Percentiles rank a stretch among this genome's conserved stretches.
Evolutionary conservation across 345 rosid genomes (phyloP).

Genomic region (Adansonia digitata): DNA sequence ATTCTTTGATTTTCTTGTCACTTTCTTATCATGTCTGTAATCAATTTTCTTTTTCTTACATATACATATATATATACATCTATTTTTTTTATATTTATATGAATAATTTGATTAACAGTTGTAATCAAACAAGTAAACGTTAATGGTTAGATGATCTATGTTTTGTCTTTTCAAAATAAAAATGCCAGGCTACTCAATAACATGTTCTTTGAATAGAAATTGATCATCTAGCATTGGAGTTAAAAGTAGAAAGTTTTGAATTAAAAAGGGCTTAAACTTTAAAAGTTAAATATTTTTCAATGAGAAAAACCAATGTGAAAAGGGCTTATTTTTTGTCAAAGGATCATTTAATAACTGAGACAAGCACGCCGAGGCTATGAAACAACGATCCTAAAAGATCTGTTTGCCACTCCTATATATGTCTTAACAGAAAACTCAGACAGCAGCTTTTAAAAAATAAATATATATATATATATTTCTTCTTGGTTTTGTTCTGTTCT

Average conservation of each 20-base stretch:
- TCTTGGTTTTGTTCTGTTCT: not conserved
- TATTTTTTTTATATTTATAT: not conserved
- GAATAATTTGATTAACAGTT: not conserved
- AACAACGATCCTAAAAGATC: constrained; percentile 6
- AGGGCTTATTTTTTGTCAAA: not conserved
- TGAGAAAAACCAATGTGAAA: constrained; percentile 6
- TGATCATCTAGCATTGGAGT: not conserved
- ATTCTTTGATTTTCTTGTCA: not conserved
- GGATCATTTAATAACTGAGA: not conserved
- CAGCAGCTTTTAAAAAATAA: not conserved
- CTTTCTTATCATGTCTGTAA: too few species aligned
- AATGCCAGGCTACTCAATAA: not conserved
- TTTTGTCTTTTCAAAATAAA: not conserved
- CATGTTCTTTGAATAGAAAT: not conserved
- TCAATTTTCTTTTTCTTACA: not conserved
- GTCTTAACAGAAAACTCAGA: not conserved
- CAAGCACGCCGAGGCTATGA: not conserved
- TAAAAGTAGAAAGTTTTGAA: not conserved
- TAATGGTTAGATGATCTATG: not conserved
- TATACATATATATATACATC: not conserved
- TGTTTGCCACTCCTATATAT: constrained; percentile 4
- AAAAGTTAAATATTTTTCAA: not conserved
- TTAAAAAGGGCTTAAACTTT: not conserved
- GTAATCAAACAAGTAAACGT: not conserved
- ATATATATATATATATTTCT: constrained; percentile 4